These are phyloP conservation scores for Calonectria pauciramosa DNA, from an alignment of 2,329 filamentous ascomycete genomes.

Conservation along the genomic window DNA sequence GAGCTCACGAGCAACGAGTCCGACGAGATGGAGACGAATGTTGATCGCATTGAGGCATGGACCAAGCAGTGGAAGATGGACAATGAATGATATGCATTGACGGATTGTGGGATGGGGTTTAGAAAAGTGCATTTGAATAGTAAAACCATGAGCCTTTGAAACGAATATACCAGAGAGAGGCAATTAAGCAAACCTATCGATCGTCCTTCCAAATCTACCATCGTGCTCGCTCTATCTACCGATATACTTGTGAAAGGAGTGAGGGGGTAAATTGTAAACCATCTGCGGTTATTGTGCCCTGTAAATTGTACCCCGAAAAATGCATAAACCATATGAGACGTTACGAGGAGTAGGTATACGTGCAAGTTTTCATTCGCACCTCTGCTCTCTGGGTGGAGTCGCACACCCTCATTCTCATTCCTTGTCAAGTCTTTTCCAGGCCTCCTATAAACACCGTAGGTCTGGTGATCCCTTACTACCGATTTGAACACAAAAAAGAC, in stretches of 20 bases:
- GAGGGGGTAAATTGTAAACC: neutral
- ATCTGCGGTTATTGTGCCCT: neutral
- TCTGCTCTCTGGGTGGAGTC: neutral
- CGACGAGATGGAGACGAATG: conserved; percentile 90
- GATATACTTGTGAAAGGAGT: neutral
- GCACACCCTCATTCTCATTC: neutral
- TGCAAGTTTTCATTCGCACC: neutral
- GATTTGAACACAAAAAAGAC: neutral
- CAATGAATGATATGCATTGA: conserved; percentile 46
- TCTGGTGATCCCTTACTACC: neutral
- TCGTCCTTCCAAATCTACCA: too few relatives aligned
- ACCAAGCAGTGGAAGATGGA: conserved; percentile 84
- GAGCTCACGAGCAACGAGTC: conserved; percentile 86
- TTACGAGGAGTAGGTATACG: neutral
- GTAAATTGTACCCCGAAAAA: conserved; percentile 17
- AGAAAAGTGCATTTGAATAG: neutral
- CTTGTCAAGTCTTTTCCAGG: neutral
- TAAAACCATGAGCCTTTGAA: neutral
- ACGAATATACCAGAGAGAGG: neutral
- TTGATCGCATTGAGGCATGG: conserved; percentile 88
- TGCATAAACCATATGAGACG: conserved; percentile 16
- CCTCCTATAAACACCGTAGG: neutral
- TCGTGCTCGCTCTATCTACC: too few relatives aligned
- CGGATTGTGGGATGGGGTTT: neutral
- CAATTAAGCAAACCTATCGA: neutral